Evolutionary conservation across 768 basidiomycete genomes (phyloP), one percentile per base, ranked within the genome.

Genomic region (Hysterangium stoloniferum): DNA sequence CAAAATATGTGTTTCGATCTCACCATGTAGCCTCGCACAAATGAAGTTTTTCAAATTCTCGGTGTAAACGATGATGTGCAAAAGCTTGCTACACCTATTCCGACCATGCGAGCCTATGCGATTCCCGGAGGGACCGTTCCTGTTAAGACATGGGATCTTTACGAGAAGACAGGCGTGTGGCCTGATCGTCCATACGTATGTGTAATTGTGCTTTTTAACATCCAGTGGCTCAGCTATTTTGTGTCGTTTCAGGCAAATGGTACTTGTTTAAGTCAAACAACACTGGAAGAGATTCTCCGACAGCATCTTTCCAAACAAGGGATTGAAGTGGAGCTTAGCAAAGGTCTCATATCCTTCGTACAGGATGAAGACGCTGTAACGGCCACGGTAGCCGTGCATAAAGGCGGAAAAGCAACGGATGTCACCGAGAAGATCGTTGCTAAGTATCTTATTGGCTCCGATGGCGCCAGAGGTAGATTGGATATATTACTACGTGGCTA

Each of bases 291-390:
- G 4, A 59, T 71, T 17, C 57, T 73, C 5, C 63, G 67, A 5
- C 45, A 53, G 3, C 62, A 59, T 37, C 62, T 64, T 6, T 47
- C 52, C n/a, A 57, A 57, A 33, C 38, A 58, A 19, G 64, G 59
- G 0, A 66, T 64, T 44, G 35, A 34, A 12, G 64, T 77, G 12
- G 75, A 79, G 53, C 48, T 70, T n/a, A 70, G 68, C 13, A 72
- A 71, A 1, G 72, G 73, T 49, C 66, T 79, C 6, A 34, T 58
- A n/a, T 70, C 70, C 0, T 71, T 79, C 37, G 61, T 66, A 44
- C 71, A 77, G 49, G 54, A 56, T 7, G 59, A 62, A 1, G 63
- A 66, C 28, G 53, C 54, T 27, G 70, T 77, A 6, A 54, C 61
- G 9, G 74, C 68, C 6, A 47, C 31, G 4, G 51, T 66, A 19